Evolutionary conservation across 306 rosid genomes (phyloP).

Genomic region (Corylus americana): DNA sequence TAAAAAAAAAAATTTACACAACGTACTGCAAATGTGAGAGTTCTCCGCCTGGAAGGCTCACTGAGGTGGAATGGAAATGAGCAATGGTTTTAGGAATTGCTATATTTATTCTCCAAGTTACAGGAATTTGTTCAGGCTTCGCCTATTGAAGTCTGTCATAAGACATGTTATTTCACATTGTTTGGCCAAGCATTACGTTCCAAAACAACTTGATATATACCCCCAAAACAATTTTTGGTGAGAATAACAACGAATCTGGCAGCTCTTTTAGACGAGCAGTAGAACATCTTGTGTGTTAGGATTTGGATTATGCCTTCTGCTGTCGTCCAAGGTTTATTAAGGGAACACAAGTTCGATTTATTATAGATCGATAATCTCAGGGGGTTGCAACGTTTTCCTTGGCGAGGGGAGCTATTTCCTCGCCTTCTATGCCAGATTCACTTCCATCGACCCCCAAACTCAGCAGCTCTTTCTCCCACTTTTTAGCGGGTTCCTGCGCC

Average conservation of each 20-base stretch:
- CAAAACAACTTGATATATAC: too few relatives aligned
- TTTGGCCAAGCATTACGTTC: too few relatives aligned
- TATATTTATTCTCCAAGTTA: neutral
- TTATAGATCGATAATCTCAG: slow-evolving; percentile 14
- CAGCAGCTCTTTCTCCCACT: slow-evolving; percentile 72
- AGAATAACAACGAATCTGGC: neutral
- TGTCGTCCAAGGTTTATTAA: neutral
- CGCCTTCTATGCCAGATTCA: slow-evolving; percentile 62
- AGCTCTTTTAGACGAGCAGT: too few relatives aligned
- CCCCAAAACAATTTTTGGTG: too few relatives aligned
- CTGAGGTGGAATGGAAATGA: too few relatives aligned
- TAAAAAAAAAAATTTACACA: too few relatives aligned
- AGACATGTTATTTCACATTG: neutral
- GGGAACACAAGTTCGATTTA: neutral
- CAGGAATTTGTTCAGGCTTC: neutral
- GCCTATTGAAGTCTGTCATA: neutral
- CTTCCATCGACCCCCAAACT: slow-evolving; percentile 61
- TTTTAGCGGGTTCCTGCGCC: slow-evolving; percentile 69
- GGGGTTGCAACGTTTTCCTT: slow-evolving; percentile 76
- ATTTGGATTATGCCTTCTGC: too few relatives aligned
- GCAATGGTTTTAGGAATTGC: too few relatives aligned
- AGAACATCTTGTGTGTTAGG: too few relatives aligned
- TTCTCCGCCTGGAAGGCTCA: too few relatives aligned
- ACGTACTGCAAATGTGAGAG: neutral
- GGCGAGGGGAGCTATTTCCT: slow-evolving; percentile 76